Evolutionary conservation across 768 basidiomycete genomes (phyloP), one percentile per base, ranked within the genome.

Genomic region (Pleurotus pulmonarius): DNA sequence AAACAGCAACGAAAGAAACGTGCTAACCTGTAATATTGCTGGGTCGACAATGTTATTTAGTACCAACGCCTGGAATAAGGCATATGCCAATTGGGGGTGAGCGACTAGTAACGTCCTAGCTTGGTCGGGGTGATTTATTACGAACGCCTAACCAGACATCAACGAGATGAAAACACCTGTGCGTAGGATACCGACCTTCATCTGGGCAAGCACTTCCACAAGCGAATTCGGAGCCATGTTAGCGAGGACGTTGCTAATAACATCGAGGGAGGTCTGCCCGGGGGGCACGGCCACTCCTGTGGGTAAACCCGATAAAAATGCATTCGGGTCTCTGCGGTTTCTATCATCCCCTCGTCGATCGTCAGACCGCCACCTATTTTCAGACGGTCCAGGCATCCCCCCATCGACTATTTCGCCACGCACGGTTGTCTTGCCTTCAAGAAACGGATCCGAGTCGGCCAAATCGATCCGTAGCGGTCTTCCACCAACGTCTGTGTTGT

Each of bases 71-170:
- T 98, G 95, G 77, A 98, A 97, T 12, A 98, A 79, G 3, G 97
- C 97, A 69, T 98, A 98, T 1, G 94, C 89, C 4, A 97, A 81
- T 72, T 98, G 96, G 15, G 97, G 97, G 63, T 98, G 88, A 15
- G 85, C 78, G 22, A 84, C 75, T 44, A 99, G 80, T 39, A 98
- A 75, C 1, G 80, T 75, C 53, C 87, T 80, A 34, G 96, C 95
- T 72, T 94, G 89, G 49, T 96, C 94, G 7, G 95, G 94, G 58
- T 93, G 88, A 0, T 87, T 92, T 45, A 92, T 87, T 29, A 98
- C 88, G 66, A 96, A 94, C 2, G 90, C 90, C 97, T 99, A 66
- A 39, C 16, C 56, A 29, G 25, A 41, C 29, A 46, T 54, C 26
- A 43, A 39, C 24, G 37, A 49, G 29, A 45, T 58, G 59, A 46